Conservation (phyloP, 805 yeast genomes). For the Metschnikowia borealis region DNA sequence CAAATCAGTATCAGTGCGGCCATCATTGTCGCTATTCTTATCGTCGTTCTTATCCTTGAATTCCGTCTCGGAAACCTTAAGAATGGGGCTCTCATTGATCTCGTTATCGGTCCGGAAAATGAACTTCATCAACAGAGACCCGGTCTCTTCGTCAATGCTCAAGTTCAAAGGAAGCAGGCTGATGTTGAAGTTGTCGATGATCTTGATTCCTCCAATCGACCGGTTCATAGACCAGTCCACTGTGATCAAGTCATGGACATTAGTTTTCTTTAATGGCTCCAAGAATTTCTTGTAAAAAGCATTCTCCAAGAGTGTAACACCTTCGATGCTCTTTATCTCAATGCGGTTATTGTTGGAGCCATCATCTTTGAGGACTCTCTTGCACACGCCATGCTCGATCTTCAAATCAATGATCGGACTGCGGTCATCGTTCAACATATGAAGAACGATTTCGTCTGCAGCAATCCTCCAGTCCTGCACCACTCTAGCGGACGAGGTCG, state of each 20-base stretch:
- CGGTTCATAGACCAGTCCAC: conserved; percentile 42
- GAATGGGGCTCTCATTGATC: conserved; percentile 12
- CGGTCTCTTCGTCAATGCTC: conserved; percentile 37
- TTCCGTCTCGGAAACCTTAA: conserved; percentile 8
- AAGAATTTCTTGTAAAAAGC: conserved; percentile 32
- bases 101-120: conserved; percentile 25
- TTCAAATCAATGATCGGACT: conserved; percentile 37
- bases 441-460: conserved; percentile 39
- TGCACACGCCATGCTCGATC: conserved; percentile 32
- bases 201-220: conserved; percentile 39
- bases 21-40: conserved; percentile 8
- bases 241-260: conserved; percentile 21
- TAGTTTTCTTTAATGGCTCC: conserved; percentile 22
- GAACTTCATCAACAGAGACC: conserved; percentile 34
- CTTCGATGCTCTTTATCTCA: conserved; percentile 36
- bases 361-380: conserved; percentile 33
- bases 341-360: conserved; percentile 38
- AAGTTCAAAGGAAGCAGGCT: conserved; percentile 36
- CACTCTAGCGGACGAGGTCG: conserved; percentile 15
- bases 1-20: conserved; percentile 1
- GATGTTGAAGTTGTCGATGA: conserved; percentile 37
- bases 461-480: conserved; percentile 33
- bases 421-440: conserved; percentile 39
- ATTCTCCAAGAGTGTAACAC: conserved; percentile 29
- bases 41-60: conserved; percentile 6